These are phyloP conservation scores for Capronia americana DNA, from an alignment of 2,329 filamentous ascomycete genomes.

Conservation along the genomic window DNA sequence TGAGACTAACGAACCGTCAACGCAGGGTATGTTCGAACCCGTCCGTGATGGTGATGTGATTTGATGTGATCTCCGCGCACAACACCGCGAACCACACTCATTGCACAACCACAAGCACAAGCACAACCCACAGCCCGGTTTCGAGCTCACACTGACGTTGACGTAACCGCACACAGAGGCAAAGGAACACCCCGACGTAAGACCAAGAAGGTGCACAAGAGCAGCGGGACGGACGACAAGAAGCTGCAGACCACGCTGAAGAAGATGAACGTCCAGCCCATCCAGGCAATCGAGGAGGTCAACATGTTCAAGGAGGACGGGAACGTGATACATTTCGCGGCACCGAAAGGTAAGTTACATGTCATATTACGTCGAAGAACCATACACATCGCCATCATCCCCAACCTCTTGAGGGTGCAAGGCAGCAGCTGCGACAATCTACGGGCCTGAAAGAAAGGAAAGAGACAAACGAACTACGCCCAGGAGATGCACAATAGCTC, in stretches of 20 bases:
- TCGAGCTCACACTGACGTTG: neutral
- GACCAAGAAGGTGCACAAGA: conserved; percentile 97
- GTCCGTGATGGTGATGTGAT: neutral
- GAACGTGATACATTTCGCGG: conserved; percentile 99
- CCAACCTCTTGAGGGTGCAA: no score
- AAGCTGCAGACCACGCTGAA: conserved; percentile 97
- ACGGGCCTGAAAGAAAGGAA: neutral
- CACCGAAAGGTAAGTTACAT: conserved; percentile 82
- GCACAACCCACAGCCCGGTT: no score
- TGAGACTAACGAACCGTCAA: conserved; percentile 19
- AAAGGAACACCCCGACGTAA: conserved; percentile 98
- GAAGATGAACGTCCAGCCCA: conserved; percentile 99
- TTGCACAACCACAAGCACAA: neutral
- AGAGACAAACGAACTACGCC: neutral
- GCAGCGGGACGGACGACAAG: conserved; percentile 96
- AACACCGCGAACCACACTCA: neutral
- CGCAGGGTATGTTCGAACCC: conserved; percentile 30
- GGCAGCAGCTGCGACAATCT: neutral
- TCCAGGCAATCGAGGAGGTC: conserved; percentile 99
- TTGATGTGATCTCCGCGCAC: neutral
- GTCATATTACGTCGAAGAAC: neutral
- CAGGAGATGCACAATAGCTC: neutral
- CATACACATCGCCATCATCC: neutral
- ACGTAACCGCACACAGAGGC: conserved; percentile 64
- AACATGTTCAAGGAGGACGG: conserved; percentile 99